A percentile compares a stretch with the other conserved stretches of the same genome.
phyloP scores from a whole-genome alignment of 2,329 filamentous ascomycete genomes.

The Fonsecaea multimorphosa region DNA sequence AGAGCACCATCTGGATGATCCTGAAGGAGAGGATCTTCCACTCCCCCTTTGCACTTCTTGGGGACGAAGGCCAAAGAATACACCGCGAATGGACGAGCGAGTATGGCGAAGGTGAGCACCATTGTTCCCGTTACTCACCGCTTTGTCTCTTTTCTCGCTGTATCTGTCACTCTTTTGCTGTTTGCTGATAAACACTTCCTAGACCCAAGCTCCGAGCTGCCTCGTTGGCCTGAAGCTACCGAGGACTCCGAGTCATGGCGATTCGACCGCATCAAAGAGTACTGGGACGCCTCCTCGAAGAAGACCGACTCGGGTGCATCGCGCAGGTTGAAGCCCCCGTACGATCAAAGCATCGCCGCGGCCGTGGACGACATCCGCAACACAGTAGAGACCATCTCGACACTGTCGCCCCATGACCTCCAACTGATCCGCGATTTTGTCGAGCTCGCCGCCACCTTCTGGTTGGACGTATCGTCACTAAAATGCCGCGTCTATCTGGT shows the following conservation, averaged over 20 bases:
- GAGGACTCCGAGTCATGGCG: not conserved
- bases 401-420: not conserved
- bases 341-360: not conserved
- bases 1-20: not conserved
- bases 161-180: too few species aligned
- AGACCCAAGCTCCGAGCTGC: not conserved
- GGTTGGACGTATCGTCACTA: not conserved
- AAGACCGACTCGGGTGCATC: not conserved
- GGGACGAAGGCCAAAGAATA: not conserved
- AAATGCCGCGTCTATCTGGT: not conserved
- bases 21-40: not conserved
- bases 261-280: not conserved
- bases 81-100: slow-evolving; percentile 1
- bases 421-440: not conserved
- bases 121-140: not conserved
- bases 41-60: not conserved
- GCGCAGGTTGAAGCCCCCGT: not conserved
- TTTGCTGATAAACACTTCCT: not conserved
- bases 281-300: not conserved
- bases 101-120: not conserved
- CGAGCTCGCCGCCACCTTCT: not conserved
- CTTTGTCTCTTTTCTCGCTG: not conserved
- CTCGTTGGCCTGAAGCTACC: not conserved
- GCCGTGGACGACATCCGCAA: not conserved
- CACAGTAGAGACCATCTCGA: not conserved